phyloP scores from a whole-genome alignment of 179 eudicot species.

The Pouteria campechiana region DNA sequence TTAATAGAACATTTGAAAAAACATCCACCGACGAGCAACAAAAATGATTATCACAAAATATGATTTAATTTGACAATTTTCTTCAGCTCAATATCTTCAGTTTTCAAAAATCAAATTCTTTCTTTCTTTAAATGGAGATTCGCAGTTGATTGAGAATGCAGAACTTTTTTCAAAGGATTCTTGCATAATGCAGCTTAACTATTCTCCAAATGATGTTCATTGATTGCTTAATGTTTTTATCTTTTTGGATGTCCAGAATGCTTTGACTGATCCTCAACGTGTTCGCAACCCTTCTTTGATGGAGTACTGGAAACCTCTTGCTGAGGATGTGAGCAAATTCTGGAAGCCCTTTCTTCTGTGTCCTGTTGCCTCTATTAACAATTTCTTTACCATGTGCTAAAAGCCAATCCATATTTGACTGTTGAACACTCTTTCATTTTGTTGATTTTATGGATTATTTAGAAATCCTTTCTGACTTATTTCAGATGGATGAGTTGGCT shows the following conservation, averaged over 20 bases:
- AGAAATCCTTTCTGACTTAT: background rate
- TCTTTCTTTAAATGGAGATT: no score
- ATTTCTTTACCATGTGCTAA: background rate
- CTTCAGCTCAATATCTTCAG: no score
- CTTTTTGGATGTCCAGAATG: conserved; percentile 48
- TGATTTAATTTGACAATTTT: no score
- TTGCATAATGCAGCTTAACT: no score
- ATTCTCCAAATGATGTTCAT: no score
- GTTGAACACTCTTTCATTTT: background rate
- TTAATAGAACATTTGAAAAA: no score
- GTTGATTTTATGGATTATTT: background rate
- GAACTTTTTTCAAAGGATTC: no score
- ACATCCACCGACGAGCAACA: no score
- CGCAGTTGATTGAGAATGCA: no score
- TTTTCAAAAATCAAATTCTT: no score
- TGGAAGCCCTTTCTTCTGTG: background rate
- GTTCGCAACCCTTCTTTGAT: conserved; percentile 64
- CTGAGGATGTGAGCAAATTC: conserved; percentile 82
- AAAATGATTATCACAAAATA: no score
- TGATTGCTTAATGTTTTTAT: no score
- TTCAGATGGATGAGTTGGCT: conserved; percentile 86
- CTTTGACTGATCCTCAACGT: conserved; percentile 85
- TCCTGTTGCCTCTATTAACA: background rate
- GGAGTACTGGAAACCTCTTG: conserved; percentile 92
- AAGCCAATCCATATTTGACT: background rate